phyloP scores from a whole-genome alignment of 768 basidiomycete genomes.

The Hortiboletus flavorubellus region DNA sequence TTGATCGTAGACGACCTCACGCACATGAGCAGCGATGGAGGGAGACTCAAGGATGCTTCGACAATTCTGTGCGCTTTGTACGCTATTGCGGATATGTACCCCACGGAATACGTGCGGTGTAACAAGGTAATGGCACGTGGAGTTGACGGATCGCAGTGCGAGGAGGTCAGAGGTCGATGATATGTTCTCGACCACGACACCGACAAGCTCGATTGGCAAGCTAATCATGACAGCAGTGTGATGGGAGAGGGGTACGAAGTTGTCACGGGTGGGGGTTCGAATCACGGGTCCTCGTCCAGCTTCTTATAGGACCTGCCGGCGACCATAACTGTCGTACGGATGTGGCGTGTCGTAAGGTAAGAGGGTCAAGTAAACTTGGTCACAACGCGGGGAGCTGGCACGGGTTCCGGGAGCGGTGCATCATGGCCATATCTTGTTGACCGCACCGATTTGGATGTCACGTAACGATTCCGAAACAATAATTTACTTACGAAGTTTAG shows the following conservation, averaged over 20 bases:
- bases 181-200: constrained; percentile 22
- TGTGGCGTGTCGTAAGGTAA: constrained; percentile 1
- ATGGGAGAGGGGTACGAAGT: background rate
- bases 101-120: constrained; percentile 24
- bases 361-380: background rate
- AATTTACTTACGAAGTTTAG: too few relatives aligned
- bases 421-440: too few relatives aligned
- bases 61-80: constrained; percentile 25
- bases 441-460: too few relatives aligned
- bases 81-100: constrained; percentile 25
- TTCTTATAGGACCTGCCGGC: constrained; percentile 5
- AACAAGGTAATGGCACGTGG: constrained; percentile 22
- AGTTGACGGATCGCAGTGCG: constrained; percentile 26
- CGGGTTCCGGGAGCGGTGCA: background rate
- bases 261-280: background rate
- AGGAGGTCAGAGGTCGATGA: constrained; percentile 27
- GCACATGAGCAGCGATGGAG: constrained; percentile 22
- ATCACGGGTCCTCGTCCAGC: background rate
- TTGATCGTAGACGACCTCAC: constrained; percentile 29
- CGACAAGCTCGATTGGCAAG: constrained; percentile 29
- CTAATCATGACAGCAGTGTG: constrained; percentile 15
- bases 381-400: background rate
- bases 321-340: background rate
- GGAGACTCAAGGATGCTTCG: constrained; percentile 22
- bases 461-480: too few relatives aligned